Percentiles rank a stretch among this genome's conserved stretches.
phyloP scores from a whole-genome alignment of 495 filamentous ascomycete species.

The Penicillium dipodomyicola region DNA sequence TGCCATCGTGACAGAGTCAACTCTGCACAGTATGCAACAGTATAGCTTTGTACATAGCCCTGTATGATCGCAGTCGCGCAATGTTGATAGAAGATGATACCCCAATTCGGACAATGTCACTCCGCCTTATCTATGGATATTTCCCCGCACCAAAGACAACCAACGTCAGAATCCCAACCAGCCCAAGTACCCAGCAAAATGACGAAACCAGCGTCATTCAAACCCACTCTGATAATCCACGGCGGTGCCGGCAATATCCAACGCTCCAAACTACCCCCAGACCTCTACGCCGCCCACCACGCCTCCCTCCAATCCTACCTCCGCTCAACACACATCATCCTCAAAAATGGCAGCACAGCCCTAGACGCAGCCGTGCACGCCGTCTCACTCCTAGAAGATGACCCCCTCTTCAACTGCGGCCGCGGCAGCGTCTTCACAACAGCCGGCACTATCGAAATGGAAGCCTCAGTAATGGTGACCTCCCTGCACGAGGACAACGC shows the following conservation, averaged over 20 bases:
- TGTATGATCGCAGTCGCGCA: background rate
- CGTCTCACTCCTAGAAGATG: slow-evolving; percentile 73
- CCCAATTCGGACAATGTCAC: slow-evolving; percentile 7
- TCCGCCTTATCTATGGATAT: background rate
- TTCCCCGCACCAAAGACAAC: slow-evolving; percentile 7
- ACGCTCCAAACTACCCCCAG: slow-evolving; percentile 60
- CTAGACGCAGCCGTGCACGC: slow-evolving; percentile 74
- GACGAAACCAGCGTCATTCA: slow-evolving; percentile 28
- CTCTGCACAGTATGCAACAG: background rate
- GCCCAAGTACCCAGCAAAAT: background rate
- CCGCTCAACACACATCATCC: slow-evolving; percentile 40
- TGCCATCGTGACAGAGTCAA: slow-evolving; percentile 33
- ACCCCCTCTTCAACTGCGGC: slow-evolving; percentile 81
- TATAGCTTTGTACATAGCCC: background rate
- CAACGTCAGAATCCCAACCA: slow-evolving; percentile 8
- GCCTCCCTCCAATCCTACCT: slow-evolving; percentile 64
- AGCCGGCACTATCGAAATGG: slow-evolving; percentile 79
- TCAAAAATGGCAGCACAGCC: slow-evolving; percentile 50
- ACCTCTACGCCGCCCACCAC: slow-evolving; percentile 59
- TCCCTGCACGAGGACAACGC: slow-evolving; percentile 16
- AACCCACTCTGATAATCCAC: slow-evolving; percentile 77
- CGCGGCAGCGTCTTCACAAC: slow-evolving; percentile 84
- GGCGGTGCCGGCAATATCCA: slow-evolving; percentile 84
- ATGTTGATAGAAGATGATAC: background rate
- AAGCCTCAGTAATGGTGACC: slow-evolving; percentile 88